Evolutionary conservation across 345 rosid species (phyloP), one percentile per base, ranked within the genome.

Genomic region (Mangifera indica): DNA sequence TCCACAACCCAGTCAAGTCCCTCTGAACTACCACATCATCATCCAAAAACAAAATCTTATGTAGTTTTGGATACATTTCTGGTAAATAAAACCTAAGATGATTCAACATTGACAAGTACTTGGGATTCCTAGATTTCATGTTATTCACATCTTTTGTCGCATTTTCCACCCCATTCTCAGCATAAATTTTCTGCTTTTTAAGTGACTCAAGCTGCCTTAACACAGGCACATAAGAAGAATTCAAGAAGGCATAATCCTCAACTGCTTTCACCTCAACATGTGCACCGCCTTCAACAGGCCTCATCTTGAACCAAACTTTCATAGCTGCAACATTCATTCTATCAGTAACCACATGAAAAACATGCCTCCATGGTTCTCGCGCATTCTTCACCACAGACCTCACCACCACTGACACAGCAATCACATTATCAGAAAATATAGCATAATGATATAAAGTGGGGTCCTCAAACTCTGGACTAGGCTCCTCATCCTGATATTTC

Each of bases 291-390:
- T 82, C 87, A 63, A 87, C 87, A 46, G 96, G 92, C 80, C 90
- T 87, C 98, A 93, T 93, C 85, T 79, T 85, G 76, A 91, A 93
- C 98, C 98, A 93, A 6, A 89, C 98, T 85, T 91, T 91, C 97
- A 91, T 88, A 0, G 97, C 97, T 52, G 96, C 97, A 24, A 91
- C 76, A 81, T 86, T 87, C 97, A 87, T 91, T 61, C 88, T 79
- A 77, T 93, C 88, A 0, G 96, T 89, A 52, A 93, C 96, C 29
- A 93, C 84, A 74, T 93, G 98, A 52, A 93, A 93, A 20, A 93
- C 98, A 77, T 89, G 95, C 77, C 82, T 91, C 87, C 84, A 84
- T 0, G 95, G 91, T 72, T 93, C 96, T 62, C 87, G 83, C 0
- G 98, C 89, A 13, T 93, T 91, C 87, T 84, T 88, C 80, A 88